Conservation (phyloP, 768 basidiomycete species). For the Lentinula raphanica region DNA sequence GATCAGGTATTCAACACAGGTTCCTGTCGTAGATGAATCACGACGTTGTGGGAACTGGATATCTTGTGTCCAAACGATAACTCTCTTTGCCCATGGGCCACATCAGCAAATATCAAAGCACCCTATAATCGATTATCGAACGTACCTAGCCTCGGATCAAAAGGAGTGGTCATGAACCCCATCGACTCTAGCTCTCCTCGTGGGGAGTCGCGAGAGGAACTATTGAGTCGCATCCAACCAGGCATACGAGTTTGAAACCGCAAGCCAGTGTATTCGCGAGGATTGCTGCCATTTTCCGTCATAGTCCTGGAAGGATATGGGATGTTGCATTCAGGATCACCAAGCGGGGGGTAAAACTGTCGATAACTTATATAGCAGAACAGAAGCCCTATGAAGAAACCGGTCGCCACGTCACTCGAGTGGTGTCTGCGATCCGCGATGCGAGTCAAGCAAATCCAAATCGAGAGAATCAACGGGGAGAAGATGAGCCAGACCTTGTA, state of each 20-base stretch:
- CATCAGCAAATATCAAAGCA: not conserved
- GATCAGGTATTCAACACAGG: too few relatives aligned
- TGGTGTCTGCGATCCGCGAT: conserved; percentile 21
- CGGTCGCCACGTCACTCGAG: conserved; percentile 14
- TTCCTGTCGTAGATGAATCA: too few relatives aligned
- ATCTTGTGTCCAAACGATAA: not conserved
- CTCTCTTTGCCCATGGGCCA: not conserved
- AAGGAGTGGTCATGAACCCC: not conserved
- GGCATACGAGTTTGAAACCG: not conserved
- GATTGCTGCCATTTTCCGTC: not conserved
- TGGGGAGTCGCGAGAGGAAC: not conserved
- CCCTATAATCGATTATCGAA: conserved; percentile 19
- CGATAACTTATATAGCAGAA: conserved; percentile 15
- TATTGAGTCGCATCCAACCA: not conserved
- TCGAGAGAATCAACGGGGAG: conserved; percentile 15
- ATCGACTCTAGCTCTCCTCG: conserved; percentile 1
- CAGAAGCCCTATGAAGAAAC: conserved; percentile 16
- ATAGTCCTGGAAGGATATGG: conserved; percentile 12
- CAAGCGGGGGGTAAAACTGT: conserved; percentile 20
- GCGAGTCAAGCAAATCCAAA: conserved; percentile 20
- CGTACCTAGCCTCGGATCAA: not conserved
- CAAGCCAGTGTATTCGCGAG: not conserved
- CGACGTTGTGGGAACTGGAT: too few relatives aligned
- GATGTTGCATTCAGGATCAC: conserved; percentile 17
- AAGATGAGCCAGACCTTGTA: conserved; percentile 20